Percentiles rank a stretch among this genome's conserved stretches.
Evolutionary conservation across 768 basidiomycete genomes (phyloP).

Genomic region (Podaxis rugospora): DNA sequence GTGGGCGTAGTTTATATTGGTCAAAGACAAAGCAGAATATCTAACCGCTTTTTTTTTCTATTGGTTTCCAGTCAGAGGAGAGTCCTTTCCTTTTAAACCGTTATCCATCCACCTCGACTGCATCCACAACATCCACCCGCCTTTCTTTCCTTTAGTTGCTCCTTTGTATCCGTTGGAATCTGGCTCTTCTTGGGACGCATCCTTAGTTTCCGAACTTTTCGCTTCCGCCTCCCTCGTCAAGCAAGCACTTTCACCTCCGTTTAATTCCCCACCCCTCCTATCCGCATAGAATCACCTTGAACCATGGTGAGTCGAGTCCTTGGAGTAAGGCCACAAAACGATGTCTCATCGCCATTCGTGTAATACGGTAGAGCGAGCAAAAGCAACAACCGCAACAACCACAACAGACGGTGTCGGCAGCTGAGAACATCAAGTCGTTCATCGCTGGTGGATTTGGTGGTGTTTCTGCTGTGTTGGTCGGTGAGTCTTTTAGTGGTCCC

Average conservation of each 20-base stretch:
- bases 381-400: slow-evolving; percentile 30
- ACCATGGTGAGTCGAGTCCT: slow-evolving; percentile 16
- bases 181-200: too few relatives aligned
- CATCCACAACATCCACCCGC: too few relatives aligned
- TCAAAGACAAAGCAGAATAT: too few relatives aligned
- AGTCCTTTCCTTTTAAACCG: too few relatives aligned
- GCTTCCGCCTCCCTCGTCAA: not conserved
- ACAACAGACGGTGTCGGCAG: slow-evolving; percentile 30
- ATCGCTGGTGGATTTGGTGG: slow-evolving; percentile 94
- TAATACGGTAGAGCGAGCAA: slow-evolving; percentile 27
- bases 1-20: too few relatives aligned
- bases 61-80: too few relatives aligned
- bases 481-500: slow-evolving; percentile 42
- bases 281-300: not conserved
- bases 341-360: slow-evolving; percentile 1
- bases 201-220: not conserved
- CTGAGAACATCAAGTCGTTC: slow-evolving; percentile 73
- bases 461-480: slow-evolving; percentile 81
- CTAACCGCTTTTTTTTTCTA: too few relatives aligned
- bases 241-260: not conserved
- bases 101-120: too few relatives aligned
- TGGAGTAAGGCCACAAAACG: not conserved
- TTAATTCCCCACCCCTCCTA: not conserved
- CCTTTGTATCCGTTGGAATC: too few relatives aligned
- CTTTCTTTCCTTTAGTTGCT: too few relatives aligned